These are phyloP conservation scores for Zygosaccharomyces sapae DNA, from an alignment of 1,139 yeast genomes.

Conservation along the genomic window DNA sequence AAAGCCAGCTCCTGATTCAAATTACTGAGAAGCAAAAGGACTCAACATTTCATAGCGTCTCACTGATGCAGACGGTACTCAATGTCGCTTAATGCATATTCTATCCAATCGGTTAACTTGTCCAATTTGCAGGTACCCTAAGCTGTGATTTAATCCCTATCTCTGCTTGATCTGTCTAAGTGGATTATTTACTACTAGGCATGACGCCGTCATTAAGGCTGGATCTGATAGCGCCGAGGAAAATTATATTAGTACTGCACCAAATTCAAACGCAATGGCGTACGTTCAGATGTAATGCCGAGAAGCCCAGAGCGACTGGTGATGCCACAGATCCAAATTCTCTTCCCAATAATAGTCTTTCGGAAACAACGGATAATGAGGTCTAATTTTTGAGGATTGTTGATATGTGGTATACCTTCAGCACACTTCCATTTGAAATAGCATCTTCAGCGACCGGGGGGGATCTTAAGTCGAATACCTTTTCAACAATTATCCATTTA, in stretches of 20 bases:
- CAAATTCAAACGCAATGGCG: slow-evolving; percentile 77
- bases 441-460: too few species aligned
- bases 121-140: slow-evolving; percentile 50
- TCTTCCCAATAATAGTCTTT: slow-evolving; percentile 43
- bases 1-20: too few species aligned
- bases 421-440: too few species aligned
- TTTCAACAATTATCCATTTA: too few species aligned
- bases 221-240: slow-evolving; percentile 68
- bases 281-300: slow-evolving; percentile 48
- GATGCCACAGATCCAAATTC: slow-evolving; percentile 58
- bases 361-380: slow-evolving; percentile 45
- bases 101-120: neutral
- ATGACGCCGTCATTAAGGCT: slow-evolving; percentile 68
- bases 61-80: too few species aligned
- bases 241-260: slow-evolving; percentile 62
- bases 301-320: slow-evolving; percentile 72
- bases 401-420: slow-evolving; percentile 34
- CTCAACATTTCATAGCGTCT: too few species aligned
- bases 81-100: slow-evolving; percentile 9
- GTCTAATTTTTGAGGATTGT: slow-evolving; percentile 48
- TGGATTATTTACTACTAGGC: slow-evolving; percentile 74
- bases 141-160: slow-evolving; percentile 52
- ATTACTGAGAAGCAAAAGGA: too few species aligned
- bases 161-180: slow-evolving; percentile 54
- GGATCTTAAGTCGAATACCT: too few species aligned